Conservation (phyloP, 345 rosid genomes). For the Boechera retrofracta region DNA sequence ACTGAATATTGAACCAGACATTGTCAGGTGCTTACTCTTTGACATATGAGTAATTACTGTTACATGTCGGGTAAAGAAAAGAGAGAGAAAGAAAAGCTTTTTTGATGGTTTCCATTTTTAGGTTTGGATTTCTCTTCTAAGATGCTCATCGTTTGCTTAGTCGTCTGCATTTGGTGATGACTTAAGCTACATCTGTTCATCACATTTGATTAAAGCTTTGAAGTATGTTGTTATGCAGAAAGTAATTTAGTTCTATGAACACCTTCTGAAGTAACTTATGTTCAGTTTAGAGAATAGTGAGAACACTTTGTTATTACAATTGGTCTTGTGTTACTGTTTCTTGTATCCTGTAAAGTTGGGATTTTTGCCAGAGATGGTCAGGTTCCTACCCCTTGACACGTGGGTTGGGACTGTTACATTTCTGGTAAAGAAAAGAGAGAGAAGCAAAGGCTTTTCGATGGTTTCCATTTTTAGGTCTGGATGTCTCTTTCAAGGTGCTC, state of each 20-base stretch:
- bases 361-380: constrained; percentile 46
- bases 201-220: constrained; percentile 17
- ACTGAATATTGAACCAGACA: constrained; percentile 35
- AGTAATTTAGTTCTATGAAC: not conserved
- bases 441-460: constrained; percentile 45
- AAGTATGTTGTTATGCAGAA: not conserved
- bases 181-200: constrained; percentile 45
- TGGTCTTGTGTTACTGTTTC: not conserved
- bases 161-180: constrained; percentile 28
- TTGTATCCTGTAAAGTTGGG: not conserved
- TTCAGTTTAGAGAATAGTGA: not conserved
- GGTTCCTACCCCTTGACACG: constrained; percentile 41
- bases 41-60: constrained; percentile 41
- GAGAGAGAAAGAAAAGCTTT: constrained; percentile 4
- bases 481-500: constrained; percentile 47
- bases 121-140: constrained; percentile 32
- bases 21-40: constrained; percentile 42
- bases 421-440: constrained; percentile 51
- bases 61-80: constrained; percentile 44
- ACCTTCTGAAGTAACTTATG: not conserved
- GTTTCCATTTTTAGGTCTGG: constrained; percentile 46
- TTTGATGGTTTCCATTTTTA: constrained; percentile 26
- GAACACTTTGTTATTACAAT: not conserved
- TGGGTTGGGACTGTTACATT: constrained; percentile 56
- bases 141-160: constrained; percentile 46